Evolutionary conservation across 345 rosid species (phyloP), one percentile per base, ranked within the genome.

Genomic region (Arabidopsis suecica): DNA sequence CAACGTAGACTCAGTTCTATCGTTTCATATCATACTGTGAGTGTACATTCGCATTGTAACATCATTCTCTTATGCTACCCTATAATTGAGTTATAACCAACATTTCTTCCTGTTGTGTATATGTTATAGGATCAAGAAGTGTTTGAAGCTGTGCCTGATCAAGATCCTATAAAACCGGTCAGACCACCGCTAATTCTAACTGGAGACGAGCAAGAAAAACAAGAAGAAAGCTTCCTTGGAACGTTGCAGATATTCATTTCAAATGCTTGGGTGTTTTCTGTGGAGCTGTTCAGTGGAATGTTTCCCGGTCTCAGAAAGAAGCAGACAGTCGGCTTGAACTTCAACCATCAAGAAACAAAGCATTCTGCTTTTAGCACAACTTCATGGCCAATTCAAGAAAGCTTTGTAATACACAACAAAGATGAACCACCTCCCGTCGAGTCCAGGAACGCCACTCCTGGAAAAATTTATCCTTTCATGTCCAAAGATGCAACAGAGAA

Each of bases 371-470:
- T 71, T 65, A 84, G 75, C 23, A n/a, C 62, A 37, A 3, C 90
- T 87, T 65, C 77, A 33, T 94, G 98, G 98, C 96, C 97, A 0
- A 78, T 74, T 70, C 97, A 91, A 82, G 97, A 94, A 62, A 91
- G 97, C 83, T 94, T 81, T 65, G 88, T 87, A 44, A 89, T 94
- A 32, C 65, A 36, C 37, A 55, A 62, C 9, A 92, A 84, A 62
- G 98, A 91, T 23, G 96, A 86, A 76, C 97, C 97, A 20, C 98
- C 98, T 63, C 85, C 95, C 8, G 66, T 84, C 5, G 96, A 91
- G 53, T 36, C 91, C 74, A 81, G 93, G 81, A 83, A 88, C 55
- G 88, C 88, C 20, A 94, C 97, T 14, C 97, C 96, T 0, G 73
- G 82, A 69, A 94, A 94, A 82, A 88, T 85, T 0, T 94, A 94